Base-by-base conservation (phyloP, 2,329 filamentous ascomycete genomes). In the Davidsoniella virescens region DNA sequence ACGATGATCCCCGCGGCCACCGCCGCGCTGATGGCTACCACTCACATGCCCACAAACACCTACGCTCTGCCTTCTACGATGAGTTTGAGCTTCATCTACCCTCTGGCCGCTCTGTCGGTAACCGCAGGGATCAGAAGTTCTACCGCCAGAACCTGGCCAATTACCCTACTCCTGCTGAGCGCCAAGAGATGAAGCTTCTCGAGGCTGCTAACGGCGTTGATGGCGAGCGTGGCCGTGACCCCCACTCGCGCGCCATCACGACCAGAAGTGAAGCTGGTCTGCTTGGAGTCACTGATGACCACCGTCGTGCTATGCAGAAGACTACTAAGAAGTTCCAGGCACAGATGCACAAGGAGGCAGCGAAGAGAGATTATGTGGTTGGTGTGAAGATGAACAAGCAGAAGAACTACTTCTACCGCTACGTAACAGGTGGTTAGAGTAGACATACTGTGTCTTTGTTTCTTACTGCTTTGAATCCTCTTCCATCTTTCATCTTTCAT, bases 51-150 rank as follows among this genome's bases (percentile, higher is more conserved):
- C 83, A 93, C 66, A 82, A 85, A 57, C 76, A 80, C 56, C 64
- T 76, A 4, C 76, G 82, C 55, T 80, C 86, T 37, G 84, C 86
- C 18, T 94, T 93, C 63, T 81, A 93, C 60, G 86, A 93, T 58
- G 92, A 98, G 42, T 88, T 86, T 59, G 92, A 96, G 64, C 75
- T 98, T 49, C 87, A 98, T 61, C 76, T 98, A 10, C 92, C 92
- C 1, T 87, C 84, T 4, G 92, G 92, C 49, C 82, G 84, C 54
- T 84, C 84, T 6, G 87, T 93, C 37, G 92, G 92, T 38, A 92
- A 98, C 63, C 79, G 92, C 44, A 92, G 86, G 6, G 67, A 94
- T 49, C 82, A 84, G 61, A 80, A 76, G 57, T 96, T 96, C 67
- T 98, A 80, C 69, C 81, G 86, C 53, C 92, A 98, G 68, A 96